These are phyloP conservation scores for Scalesia atractyloides DNA, from an alignment of 129 eudicot genomes.

Conservation along the genomic window DNA sequence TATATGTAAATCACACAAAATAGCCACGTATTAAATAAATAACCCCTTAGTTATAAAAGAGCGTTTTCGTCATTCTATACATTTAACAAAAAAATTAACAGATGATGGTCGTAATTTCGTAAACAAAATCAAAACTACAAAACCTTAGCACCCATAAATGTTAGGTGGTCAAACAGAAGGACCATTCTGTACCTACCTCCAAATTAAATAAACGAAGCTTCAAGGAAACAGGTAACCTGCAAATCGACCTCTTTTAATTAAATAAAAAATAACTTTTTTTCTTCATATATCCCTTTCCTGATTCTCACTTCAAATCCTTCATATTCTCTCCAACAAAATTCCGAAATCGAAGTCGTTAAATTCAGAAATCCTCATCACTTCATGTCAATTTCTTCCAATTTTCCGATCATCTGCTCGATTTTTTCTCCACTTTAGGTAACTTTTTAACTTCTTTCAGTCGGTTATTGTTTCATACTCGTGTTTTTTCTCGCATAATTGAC, in stretches of 20 bases:
- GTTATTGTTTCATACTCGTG: background rate
- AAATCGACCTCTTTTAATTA: background rate
- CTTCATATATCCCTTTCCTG: slow-evolving; percentile 29
- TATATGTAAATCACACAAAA: no score
- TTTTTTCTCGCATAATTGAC: background rate
- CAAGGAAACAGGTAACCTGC: slow-evolving; percentile 30
- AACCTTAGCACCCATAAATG: no score
- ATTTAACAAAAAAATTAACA: no score
- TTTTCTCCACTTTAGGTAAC: slow-evolving; percentile 29
- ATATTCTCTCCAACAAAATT: no score
- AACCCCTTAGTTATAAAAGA: no score
- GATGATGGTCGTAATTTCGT: no score
- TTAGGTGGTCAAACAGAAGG: no score
- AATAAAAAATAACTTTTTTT: background rate
- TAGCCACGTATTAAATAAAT: no score
- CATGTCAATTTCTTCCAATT: slow-evolving; percentile 9
- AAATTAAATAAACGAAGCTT: slow-evolving; percentile 23
- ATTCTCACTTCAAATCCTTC: slow-evolving; percentile 29
- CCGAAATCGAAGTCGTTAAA: no score
- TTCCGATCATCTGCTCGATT: slow-evolving; percentile 17
- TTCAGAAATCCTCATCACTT: slow-evolving; percentile 18
- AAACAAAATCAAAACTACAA: no score
- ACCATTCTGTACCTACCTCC: no score
- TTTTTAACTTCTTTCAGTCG: slow-evolving; percentile 22
- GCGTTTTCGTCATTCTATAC: no score